These are phyloP conservation scores for Monilinia laxa DNA, from an alignment of 2,329 filamentous ascomycete species.

Conservation along the genomic window DNA sequence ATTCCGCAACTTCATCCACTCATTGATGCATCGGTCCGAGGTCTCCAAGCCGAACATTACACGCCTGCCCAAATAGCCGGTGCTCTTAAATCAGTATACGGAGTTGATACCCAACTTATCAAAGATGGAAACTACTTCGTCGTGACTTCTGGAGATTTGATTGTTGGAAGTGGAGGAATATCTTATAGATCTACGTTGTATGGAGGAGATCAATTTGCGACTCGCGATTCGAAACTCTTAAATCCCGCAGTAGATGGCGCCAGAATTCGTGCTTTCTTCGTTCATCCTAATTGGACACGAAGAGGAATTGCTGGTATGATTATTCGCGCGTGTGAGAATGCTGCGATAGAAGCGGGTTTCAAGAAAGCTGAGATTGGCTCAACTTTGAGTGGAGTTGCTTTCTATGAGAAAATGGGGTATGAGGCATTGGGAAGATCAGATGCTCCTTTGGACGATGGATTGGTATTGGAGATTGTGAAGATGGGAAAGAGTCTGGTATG, in stretches of 20 bases:
- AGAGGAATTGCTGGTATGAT: conserved; percentile 25
- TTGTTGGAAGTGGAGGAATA: conserved; percentile 28
- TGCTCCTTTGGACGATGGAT: conserved; percentile 25
- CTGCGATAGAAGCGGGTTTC: conserved; percentile 26
- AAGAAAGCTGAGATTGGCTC: conserved; percentile 27
- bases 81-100: conserved; percentile 27
- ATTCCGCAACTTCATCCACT: conserved; percentile 27
- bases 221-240: conserved; percentile 24
- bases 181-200: conserved; percentile 28
- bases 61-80: conserved; percentile 23
- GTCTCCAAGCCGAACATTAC: conserved; percentile 26
- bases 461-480: conserved; percentile 26
- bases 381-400: conserved; percentile 27
- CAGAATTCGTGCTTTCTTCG: conserved; percentile 30
- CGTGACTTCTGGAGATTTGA: conserved; percentile 6
- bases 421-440: conserved; percentile 21
- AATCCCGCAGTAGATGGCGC: conserved; percentile 25
- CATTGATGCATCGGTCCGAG: conserved; percentile 27
- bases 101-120: conserved; percentile 27
- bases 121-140: conserved; percentile 29
- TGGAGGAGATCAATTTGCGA: conserved; percentile 27
- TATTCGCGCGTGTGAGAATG: conserved; percentile 24
- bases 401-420: conserved; percentile 29
- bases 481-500: conserved; percentile 27
- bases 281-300: conserved; percentile 26